Base-by-base conservation (phyloP, 2,329 filamentous ascomycete genomes). In the Beauveria scarabaeidicola region DNA sequence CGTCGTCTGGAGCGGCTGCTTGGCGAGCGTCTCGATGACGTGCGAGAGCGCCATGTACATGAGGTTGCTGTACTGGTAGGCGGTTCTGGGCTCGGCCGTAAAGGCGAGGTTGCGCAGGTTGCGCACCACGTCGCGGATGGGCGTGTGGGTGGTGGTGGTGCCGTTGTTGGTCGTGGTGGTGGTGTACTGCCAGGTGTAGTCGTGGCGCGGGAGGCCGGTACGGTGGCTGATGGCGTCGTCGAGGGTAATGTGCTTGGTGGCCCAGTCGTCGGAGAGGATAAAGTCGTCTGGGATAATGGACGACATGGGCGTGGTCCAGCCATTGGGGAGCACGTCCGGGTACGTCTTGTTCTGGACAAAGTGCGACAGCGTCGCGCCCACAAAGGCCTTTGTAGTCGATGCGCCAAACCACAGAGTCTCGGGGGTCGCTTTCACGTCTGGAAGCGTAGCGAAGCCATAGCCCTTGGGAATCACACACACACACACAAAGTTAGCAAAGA, bases 301-400 rank as follows among this genome's bases (percentile, higher is more conserved):
- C 2, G 70, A 72, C 48, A 81, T 70, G 1, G 73, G 72, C 0
- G 75, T 75, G 3, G 69, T 64, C 75, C 77, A 81, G 52, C 72
- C 66, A 1, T 80, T 63, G 70, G 66, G 25, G 56, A 21, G 41
- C 2, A 25, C 1, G 10, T 32, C 36, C 23, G 47, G 25, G n/a
- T 47, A 58, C 36, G 13, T 9, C 17, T 77, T 69, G 23, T 75
- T 72, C 1, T 81, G 69, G 5, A 81, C 69, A 1, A 79, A 64
- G 1, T 77, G 74, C 4, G 81, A 64, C 13, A 83, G 66, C 0
- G 73, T 72, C 1, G 77, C 78, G 5, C 78, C 75, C 0, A 76
- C 79, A 61, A 80, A 74, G 6, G 78, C 75, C 66, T 83, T 83
- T 21, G 78, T 80, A 5, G 74, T 80, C 61, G 77, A 80, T 4